Evolutionary conservation across 805 yeast species (phyloP), one percentile per base, ranked within the genome.

Genomic region (Lipomyces mesembrius): DNA sequence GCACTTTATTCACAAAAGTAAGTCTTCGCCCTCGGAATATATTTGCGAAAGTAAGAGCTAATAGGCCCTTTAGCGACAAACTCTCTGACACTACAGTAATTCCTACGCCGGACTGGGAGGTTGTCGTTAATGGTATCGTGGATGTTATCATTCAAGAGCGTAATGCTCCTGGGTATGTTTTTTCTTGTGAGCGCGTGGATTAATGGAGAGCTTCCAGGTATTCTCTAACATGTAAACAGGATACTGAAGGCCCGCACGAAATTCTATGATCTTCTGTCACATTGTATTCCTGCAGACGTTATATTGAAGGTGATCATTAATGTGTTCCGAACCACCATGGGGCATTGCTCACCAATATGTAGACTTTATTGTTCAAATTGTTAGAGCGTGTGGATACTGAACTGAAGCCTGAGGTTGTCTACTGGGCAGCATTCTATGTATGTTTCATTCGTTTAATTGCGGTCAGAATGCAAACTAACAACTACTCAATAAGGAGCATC

Each of bases 261-360:
- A 81, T 86, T 32, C 79, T 94, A 95, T 77, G 98, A 95, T 76
- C 80, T 95, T 46, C 78, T 95, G 43, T 87, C 97, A 0, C 99
- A 95, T 77, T 93, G 98, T 73, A 94, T 95, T 52, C 98, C 99
- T 0, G 88, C 98, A 2, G 84, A 88, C 65, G 79, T 87, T n/a
- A 88, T 95, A 25, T 79, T 94, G 72, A 91, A 91, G 63, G 66
- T 54, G 34, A 12, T 25, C 29, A 17, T 9, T 59, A 12, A 12
- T 61, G 61, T 55, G 35, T 46, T 52, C 17, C 12, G 32, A 12
- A n/a, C 58, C 4, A 7, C 27, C 60, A 7, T 52, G 34, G 32
- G 12, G n/a, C 1, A 52, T 11, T 29, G 22, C 55, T 52, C 32
- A 25, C 32, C 7, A 20, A 32, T 27, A 74, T 25, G n/a, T 25